Base-by-base conservation (phyloP, 495 filamentous ascomycete species). In the Aspergillus heteromorphus region DNA sequence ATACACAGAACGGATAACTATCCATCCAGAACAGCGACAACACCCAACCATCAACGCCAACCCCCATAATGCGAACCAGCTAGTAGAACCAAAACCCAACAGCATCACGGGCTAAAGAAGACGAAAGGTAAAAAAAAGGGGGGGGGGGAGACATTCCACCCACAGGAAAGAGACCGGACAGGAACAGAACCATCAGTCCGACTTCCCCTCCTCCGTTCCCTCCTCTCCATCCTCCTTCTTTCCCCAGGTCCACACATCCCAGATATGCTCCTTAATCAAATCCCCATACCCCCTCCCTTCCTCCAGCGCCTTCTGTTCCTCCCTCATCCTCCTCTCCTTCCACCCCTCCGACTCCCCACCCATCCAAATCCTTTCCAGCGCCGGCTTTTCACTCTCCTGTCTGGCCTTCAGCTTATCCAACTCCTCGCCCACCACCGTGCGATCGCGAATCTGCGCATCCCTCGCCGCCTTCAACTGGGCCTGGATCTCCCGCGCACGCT, bases 231-330 rank as follows among this genome's bases (percentile, higher is more conserved):
- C 62, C 57, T 59, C 62, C 48, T 65, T 56, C 61, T 66, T 62
- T 51, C 73, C 76, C 77, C 78, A 79, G 66, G 77, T 84, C 83
- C 80, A 89, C 40, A 91, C 92, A 69, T 96, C 89, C 77, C 79
- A 84, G 40, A 95, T 80, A 79, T 92, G 87, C 59, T 91, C 87
- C 69, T 80, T 78, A 57, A 96, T 96, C 70, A 96, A 72, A 61
- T 82, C 85, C 14, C 81, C 82, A 77, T 92, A 91, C 21, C 89
- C 87, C 69, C 83, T 87, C 17, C 91, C 92, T 53, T 87, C 82
- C 60, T 85, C 83, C 63, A 92, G 58, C 51, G 83, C 83, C 73
- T 89, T 76, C 73, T 77, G 77, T 68, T 92, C 87, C 76, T 86
- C 80, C 68, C 73, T 66, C 57, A 88, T 60, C 62, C 90, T 70